Base-by-base conservation (phyloP, 2,329 filamentous ascomycete species). In the Sporothrix pallida region DNA sequence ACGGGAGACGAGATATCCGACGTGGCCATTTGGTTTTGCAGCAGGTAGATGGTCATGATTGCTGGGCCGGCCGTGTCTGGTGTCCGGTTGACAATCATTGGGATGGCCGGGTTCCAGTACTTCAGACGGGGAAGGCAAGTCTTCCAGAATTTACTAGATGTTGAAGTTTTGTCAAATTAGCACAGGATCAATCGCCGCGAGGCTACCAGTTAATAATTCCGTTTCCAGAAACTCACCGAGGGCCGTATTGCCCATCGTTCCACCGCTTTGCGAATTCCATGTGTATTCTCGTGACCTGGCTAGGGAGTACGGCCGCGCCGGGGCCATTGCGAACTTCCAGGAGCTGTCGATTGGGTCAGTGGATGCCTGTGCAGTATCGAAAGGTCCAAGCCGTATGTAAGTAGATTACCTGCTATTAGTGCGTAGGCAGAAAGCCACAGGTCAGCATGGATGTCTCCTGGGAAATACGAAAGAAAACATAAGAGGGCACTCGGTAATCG, bases 41-140 rank as follows among this genome's bases (percentile, higher is more conserved):
- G 85, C 78, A 91, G 88, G 83, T 91, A 91, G 78, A 95, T 85
- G 75, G 88, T 90, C 83, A 94, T 85, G 65, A 84, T 86, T 15
- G 92, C 88, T 7, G 87, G 84, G 26, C 85, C 85, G 4, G 84
- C 81, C 77, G 89, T 86, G 62, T 90, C 83, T 52, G 81, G 78
- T 76, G 88, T 90, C 74, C 93, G 92, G 81, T 92, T 91, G 78
- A 97, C 89, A 74, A 93, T 90, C 88, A 98, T 97, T 60, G 92
- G 89, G 63, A 98, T 82, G 13, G 90, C 84, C 0, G 96, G 96
- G 82, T 99, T 99, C 87, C 97, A 92, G 85, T 91, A 99, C 87
- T 99, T 98, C 77, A 99, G 86, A 73, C 93, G 90, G 26, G 93
- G 93, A 67, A 98, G 90, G 80, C 90, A 92, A 75, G 91, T 86